Evolutionary conservation across 1,284 basidiomycete genomes (phyloP).

Genomic region (Pseudozyma sp.): DNA sequence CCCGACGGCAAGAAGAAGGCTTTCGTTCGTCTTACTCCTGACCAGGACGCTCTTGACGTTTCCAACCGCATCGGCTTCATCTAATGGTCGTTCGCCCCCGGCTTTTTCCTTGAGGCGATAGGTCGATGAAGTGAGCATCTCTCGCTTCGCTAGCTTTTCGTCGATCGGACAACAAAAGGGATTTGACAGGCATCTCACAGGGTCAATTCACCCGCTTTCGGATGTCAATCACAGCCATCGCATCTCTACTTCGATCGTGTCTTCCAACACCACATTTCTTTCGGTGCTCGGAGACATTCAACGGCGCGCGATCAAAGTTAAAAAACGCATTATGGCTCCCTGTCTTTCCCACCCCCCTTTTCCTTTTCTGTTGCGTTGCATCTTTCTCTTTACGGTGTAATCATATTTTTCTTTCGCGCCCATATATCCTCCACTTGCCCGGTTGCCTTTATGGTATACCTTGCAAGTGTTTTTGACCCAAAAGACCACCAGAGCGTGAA

Average conservation of each 20-base stretch:
- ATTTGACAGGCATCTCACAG: conserved; percentile 3
- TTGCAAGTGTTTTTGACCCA: conserved; percentile 26
- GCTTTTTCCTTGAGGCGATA: background rate
- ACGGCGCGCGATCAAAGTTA: background rate
- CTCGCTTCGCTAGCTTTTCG: background rate
- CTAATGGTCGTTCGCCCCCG: conserved; percentile 28
- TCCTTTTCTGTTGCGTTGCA: conserved; percentile 12
- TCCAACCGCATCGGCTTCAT: conserved; percentile 89
- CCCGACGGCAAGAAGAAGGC: conserved; percentile 99
- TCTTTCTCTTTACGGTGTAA: conserved; percentile 31
- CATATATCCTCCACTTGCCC: conserved; percentile 27
- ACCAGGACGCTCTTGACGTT: conserved; percentile 97
- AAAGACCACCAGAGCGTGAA: conserved; percentile 52
- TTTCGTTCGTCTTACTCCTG: conserved; percentile 91
- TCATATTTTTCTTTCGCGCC: conserved; percentile 20
- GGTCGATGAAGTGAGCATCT: background rate
- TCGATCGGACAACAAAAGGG: conserved; percentile 1
- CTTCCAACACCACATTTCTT: background rate
- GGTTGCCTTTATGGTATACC: background rate
- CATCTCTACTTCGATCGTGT: conserved; percentile 1
- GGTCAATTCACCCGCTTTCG: conserved; percentile 8
- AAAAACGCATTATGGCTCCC: background rate
- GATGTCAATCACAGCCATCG: background rate
- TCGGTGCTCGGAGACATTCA: background rate
- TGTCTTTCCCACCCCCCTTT: background rate